Base-by-base conservation (phyloP, 2,329 filamentous ascomycete species). In the Biscogniauxia sp. region DNA sequence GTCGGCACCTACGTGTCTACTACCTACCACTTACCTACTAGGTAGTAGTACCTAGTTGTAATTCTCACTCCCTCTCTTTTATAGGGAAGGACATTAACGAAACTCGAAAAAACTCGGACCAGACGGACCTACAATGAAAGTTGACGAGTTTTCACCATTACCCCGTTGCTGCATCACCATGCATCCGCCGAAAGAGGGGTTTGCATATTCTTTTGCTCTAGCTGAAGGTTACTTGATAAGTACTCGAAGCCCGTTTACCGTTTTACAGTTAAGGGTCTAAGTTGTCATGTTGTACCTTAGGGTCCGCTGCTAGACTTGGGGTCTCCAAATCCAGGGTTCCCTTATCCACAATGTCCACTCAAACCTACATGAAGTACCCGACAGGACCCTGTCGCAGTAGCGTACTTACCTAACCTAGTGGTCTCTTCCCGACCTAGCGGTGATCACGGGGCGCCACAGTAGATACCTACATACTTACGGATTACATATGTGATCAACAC, bases 241-340 rank as follows among this genome's bases (percentile, higher is more conserved):
- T 45, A 45, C 13, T 45, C 37, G 37, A 45, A 45, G 37, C 13
- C 28, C 17, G 17, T 45, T 45, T 45, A 45, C 37, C 37, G 37
- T 45, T 23, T 8, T 55, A 20, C 32, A 55, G 53, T 32, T 55
- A 55, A 37, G 53, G 53, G 53, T 54, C 53, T 55, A 55, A 20
- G 9, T n/a, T 19, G 17, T n/a, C n/a, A n/a, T n/a, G n/a, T 50
- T 19, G 50, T 20, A 25, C 20, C 26, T 32, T 41, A 49, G 53
- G 53, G 53, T 54, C 28, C 53, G 20, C 28, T 20, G 20, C 17
- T 49, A 41, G 20, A 17, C 32, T 41, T 55, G 53, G 37, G 53
- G 20, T 55, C 50, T 51, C 50, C 50, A 50, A 50, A 19, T 20
- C 45, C 17, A 20, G 45, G 45, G 17, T 20, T 50, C 45, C 13